phyloP scores from a whole-genome alignment of 75 land plant species.

The Selaginella tamariscina region DNA sequence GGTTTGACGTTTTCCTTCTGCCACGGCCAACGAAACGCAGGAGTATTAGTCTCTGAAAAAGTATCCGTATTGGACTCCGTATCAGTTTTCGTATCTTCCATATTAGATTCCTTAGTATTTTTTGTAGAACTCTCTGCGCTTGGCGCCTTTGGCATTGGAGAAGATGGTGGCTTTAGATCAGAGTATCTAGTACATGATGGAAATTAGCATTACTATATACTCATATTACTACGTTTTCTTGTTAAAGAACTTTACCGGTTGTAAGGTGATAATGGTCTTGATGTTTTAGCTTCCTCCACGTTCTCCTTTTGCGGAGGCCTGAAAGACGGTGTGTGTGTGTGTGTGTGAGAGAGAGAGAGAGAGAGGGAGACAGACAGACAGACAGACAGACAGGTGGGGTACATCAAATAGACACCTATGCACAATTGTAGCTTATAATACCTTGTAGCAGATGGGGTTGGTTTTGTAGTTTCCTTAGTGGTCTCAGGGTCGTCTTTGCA shows the following conservation, averaged over 20 bases:
- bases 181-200: neutral
- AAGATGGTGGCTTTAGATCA: neutral
- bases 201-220: neutral
- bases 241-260: neutral
- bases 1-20: constrained; percentile 10
- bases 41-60: neutral
- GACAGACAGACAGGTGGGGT: too few relatives aligned
- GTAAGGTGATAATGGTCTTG: neutral
- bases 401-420: too few relatives aligned
- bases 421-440: too few relatives aligned
- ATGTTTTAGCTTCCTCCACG: neutral
- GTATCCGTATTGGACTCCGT: constrained; percentile 9
- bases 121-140: neutral
- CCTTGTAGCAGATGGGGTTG: too few relatives aligned
- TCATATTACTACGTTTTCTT: neutral
- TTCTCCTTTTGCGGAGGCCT: too few relatives aligned
- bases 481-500: too few relatives aligned
- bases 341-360: too few relatives aligned
- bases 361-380: too few relatives aligned
- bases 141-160: neutral
- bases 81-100: neutral
- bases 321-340: too few relatives aligned
- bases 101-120: neutral
- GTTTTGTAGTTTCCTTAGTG: too few relatives aligned
- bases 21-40: constrained; percentile 4